These are phyloP conservation scores for Silene vulgaris DNA, from an alignment of 179 eudicot genomes.

Conservation along the genomic window DNA sequence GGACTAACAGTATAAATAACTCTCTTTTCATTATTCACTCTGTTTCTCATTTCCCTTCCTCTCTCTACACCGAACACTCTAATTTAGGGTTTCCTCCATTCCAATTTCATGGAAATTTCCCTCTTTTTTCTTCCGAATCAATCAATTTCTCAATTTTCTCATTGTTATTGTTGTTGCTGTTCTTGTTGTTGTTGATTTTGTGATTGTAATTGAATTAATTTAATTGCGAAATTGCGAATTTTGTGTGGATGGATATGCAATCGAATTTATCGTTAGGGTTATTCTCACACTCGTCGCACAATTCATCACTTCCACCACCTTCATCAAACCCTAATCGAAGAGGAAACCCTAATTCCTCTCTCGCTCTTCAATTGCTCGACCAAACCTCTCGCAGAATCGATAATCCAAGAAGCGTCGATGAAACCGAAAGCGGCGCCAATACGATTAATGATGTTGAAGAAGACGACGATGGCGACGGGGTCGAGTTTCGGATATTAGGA, in stretches of 20 bases:
- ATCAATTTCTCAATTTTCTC: background rate
- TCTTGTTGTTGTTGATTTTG: background rate
- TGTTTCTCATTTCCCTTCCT: background rate
- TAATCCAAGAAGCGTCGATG: background rate
- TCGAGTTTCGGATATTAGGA: slow-evolving; percentile 68
- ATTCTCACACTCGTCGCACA: slow-evolving; percentile 25
- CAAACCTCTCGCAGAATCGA: slow-evolving; percentile 15
- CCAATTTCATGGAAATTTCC: background rate
- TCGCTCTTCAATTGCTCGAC: slow-evolving; percentile 58
- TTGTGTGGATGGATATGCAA: slow-evolving; percentile 47
- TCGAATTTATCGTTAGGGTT: slow-evolving; percentile 58
- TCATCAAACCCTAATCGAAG: slow-evolving; percentile 13
- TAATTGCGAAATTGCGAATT: background rate
- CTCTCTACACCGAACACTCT: background rate
- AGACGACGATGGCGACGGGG: slow-evolving; percentile 40
- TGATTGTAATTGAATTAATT: background rate
- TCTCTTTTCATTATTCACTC: background rate
- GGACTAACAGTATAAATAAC: background rate
- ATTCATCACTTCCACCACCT: slow-evolving; percentile 2
- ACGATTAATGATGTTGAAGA: slow-evolving; percentile 1
- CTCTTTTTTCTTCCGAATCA: background rate
- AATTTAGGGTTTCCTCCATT: background rate
- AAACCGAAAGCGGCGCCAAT: slow-evolving; percentile 10
- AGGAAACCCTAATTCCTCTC: slow-evolving; percentile 30
- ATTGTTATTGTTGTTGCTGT: background rate